These are phyloP conservation scores for Neofusicoccum sp. DNA, from an alignment of 2,329 filamentous ascomycete species.

Conservation along the genomic window DNA sequence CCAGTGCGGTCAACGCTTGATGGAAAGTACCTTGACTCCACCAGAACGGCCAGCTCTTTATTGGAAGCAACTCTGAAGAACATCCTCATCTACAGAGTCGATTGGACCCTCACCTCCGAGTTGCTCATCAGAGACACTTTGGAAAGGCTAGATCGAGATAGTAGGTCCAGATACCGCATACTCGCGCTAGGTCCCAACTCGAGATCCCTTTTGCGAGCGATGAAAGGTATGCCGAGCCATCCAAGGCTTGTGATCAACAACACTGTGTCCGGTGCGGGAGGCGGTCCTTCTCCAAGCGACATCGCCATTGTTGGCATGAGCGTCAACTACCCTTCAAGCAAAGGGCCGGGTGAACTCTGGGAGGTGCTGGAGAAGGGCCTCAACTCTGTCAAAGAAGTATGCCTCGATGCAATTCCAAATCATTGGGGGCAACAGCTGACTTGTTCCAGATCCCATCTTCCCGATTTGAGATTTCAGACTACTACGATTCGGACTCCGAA, in stretches of 20 bases:
- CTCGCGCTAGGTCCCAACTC: background rate
- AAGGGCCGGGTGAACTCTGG: background rate
- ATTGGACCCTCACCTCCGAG: background rate
- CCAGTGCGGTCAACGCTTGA: background rate
- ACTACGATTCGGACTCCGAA: background rate
- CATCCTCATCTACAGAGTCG: background rate
- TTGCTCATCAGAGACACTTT: background rate
- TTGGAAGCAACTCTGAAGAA: background rate
- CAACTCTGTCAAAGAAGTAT: background rate
- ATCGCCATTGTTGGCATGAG: constrained; percentile 8
- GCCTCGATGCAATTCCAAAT: too few relatives aligned
- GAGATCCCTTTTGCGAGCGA: background rate
- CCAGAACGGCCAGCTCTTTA: background rate
- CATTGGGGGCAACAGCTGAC: background rate
- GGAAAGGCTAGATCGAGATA: background rate
- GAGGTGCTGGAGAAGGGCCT: background rate
- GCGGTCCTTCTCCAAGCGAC: background rate
- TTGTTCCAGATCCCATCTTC: background rate
- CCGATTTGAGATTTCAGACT: background rate
- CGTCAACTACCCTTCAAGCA: background rate
- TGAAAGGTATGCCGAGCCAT: background rate
- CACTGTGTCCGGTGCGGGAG: too few relatives aligned
- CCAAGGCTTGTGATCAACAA: background rate
- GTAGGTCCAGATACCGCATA: background rate
- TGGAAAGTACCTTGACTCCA: background rate